Evolutionary conservation across 2,329 filamentous ascomycete species (phyloP).

Genomic region (Amylocarpus encephaloides): DNA sequence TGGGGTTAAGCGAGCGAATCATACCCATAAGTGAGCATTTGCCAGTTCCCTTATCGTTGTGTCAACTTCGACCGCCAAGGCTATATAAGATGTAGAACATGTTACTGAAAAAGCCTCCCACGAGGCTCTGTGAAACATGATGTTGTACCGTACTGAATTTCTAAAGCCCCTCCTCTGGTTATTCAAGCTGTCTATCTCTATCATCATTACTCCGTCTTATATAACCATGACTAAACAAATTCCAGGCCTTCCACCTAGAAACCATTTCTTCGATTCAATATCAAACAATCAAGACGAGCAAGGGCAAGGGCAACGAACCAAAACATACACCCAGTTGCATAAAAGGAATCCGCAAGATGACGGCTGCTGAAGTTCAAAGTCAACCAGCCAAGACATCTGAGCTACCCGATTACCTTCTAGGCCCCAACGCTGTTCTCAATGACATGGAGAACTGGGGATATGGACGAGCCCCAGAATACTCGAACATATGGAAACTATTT

Average conservation of each 20-base stretch:
- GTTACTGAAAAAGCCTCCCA: too few species aligned
- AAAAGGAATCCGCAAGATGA: conserved; percentile 10
- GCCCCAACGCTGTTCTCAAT: conserved; percentile 51
- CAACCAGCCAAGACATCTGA: conserved; percentile 12
- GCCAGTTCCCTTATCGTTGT: background rate
- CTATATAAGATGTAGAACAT: too few species aligned
- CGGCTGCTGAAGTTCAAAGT: conserved; percentile 13
- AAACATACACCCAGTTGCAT: too few species aligned
- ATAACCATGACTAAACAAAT: too few species aligned
- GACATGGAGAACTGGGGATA: conserved; percentile 53
- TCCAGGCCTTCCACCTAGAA: background rate
- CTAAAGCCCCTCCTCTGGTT: too few species aligned
- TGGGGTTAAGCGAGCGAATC: background rate
- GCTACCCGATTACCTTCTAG: conserved; percentile 52
- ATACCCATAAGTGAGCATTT: background rate
- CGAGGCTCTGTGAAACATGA: too few species aligned
- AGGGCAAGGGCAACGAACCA: too few species aligned
- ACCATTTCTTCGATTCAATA: background rate
- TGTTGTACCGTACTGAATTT: too few species aligned
- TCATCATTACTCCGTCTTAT: too few species aligned
- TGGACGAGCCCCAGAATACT: conserved; percentile 55
- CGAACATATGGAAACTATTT: conserved; percentile 54
- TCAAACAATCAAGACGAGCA: background rate
- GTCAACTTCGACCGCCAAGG: background rate
- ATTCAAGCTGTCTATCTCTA: too few species aligned